Evolutionary conservation across 441 rosid species (phyloP).

Genomic region (Biscutella laevigata): DNA sequence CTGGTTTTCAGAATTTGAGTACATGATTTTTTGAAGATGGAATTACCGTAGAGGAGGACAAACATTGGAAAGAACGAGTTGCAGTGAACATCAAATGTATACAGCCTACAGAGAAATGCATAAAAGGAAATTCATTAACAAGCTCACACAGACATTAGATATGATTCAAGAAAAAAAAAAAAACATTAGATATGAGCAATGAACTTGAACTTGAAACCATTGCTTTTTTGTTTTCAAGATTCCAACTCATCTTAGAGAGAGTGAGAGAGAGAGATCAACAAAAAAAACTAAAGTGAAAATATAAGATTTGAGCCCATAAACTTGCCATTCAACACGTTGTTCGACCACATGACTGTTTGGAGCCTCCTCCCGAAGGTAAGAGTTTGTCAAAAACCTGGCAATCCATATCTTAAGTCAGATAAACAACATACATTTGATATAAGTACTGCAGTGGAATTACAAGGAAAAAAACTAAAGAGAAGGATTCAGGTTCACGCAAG

Average conservation of each 20-base stretch:
- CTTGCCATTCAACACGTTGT: conserved; percentile 95
- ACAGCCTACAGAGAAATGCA: conserved; percentile 54
- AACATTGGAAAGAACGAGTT: conserved; percentile 99
- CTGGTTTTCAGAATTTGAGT: background rate
- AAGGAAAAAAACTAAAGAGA: background rate
- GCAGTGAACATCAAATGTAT: conserved; percentile 99
- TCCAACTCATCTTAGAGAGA: background rate
- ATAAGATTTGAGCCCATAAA: conserved; percentile 23
- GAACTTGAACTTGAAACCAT: background rate
- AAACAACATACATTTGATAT: background rate
- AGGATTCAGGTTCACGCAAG: background rate
- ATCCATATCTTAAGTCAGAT: conserved; percentile 14
- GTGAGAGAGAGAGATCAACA: background rate
- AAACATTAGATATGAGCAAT: background rate
- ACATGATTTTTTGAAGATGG: background rate
- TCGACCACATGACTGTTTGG: conserved; percentile 94
- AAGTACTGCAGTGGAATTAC: background rate
- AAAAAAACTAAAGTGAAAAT: background rate
- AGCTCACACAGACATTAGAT: background rate
- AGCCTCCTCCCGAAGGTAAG: conserved; percentile 89
- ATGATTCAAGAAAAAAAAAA: background rate
- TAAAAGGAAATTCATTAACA: conserved; percentile 14
- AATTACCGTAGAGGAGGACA: conserved; percentile 79
- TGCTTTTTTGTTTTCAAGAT: background rate
- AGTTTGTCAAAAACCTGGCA: conserved; percentile 76